Base-by-base conservation (phyloP, 768 basidiomycete genomes). In the Infundibulicybe gibba region DNA sequence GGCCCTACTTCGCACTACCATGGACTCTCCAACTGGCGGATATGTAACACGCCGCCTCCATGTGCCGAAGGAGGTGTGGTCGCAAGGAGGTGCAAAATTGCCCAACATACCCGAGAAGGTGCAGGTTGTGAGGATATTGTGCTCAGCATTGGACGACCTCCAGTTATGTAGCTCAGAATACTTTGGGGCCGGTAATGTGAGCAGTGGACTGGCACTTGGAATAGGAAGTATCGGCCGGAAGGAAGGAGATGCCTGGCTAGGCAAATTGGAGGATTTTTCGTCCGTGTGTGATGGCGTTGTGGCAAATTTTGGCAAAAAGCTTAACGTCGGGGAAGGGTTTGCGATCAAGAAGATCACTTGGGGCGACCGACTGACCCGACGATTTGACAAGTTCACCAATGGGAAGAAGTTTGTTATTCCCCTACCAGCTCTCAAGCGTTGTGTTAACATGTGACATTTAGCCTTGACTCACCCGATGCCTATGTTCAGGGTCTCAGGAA, bases 21-120 rank as follows among this genome's bases (percentile, higher is more conserved):
- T 94, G 81, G 77, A 72, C 32, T 83, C 81, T 32, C 73, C 76
- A 50, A 81, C 86, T 3, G 93, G 93, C n/a, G 91, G 90, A 30
- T 94, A 94, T 62, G 72, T 95, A 47, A 93, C 90, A 13, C 85
- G 84, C 40, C 79, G 86, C 40, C 65, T 95, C 54, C 92, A 93
- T 63, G 87, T 95, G 21, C 91, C 93, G 12, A 81, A 81, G 46
- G 89, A 90, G 59, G 87, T 94, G 17, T 95, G 93, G 93, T 87
- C 89, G 38, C 88, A 91, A 61, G 87, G 87, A 21, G 91, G 92
- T 35, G 89, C 87, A 25, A 94, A 93, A 62, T 76, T 97, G 41
- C 70, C 72, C 32, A 92, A 89, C 58, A 59, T 93, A 31, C 77
- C 82, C 42, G 90, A 94, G 56, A 94, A 97, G 67, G 81, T 93